These are phyloP conservation scores for Coemansia asiatica DNA, from an alignment of 192 early-diverging fungal species.

Conservation along the genomic window DNA sequence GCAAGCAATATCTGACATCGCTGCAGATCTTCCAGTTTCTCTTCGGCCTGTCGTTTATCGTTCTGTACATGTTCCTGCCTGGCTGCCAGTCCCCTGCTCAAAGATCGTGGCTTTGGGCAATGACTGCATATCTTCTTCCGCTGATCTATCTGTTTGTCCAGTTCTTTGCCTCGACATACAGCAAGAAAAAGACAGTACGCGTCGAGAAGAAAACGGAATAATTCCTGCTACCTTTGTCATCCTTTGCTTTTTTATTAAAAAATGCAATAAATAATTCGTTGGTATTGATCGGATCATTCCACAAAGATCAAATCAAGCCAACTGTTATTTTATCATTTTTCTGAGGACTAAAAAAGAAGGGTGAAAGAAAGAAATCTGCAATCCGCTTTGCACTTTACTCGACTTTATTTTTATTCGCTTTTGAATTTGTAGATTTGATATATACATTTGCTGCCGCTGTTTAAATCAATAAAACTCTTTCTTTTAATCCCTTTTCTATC, in stretches of 20 bases:
- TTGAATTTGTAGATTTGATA: constrained; percentile 3
- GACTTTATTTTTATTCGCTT: no score
- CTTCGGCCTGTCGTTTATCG: constrained; percentile 63
- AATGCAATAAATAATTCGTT: no score
- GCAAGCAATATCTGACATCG: constrained; percentile 77
- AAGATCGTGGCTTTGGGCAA: constrained; percentile 60
- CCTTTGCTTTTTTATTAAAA: no score
- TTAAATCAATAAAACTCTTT: neutral
- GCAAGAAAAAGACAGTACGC: neutral
- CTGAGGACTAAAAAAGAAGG: no score
- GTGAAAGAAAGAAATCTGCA: no score
- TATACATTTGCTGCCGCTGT: neutral
- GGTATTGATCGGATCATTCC: no score
- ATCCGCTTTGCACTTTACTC: no score
- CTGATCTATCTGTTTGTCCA: constrained; percentile 78
- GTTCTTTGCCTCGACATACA: constrained; percentile 74
- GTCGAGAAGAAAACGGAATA: constrained; percentile 21
- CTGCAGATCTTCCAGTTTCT: constrained; percentile 87
- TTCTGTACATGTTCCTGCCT: constrained; percentile 63
- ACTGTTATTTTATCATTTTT: neutral
- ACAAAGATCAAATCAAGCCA: neutral
- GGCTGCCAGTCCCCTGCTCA: constrained; percentile 58
- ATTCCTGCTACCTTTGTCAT: no score
- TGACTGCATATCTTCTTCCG: constrained; percentile 70
- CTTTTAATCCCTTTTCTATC: neutral